phyloP scores from a whole-genome alignment of 140 eudicot species.

The Erigeron philadelphicus region DNA sequence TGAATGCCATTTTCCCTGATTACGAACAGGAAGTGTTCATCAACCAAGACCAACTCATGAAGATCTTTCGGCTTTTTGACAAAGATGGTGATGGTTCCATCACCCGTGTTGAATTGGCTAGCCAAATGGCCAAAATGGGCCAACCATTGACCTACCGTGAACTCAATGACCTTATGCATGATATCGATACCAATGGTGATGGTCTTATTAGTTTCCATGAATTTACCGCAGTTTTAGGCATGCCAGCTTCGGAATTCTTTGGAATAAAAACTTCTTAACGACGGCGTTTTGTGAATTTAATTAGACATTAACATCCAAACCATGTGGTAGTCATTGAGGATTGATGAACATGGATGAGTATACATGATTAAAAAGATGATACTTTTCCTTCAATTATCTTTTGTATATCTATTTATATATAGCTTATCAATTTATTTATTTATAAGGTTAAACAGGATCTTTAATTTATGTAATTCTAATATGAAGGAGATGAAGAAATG shows the following conservation, averaged over 20 bases:
- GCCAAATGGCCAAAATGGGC: conserved; percentile 45
- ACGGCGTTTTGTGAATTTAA: not conserved
- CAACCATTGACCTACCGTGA: conserved; percentile 58
- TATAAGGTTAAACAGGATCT: not conserved
- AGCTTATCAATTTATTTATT: not conserved
- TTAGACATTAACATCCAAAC: not conserved
- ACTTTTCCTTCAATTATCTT: not conserved
- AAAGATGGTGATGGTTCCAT: conserved; percentile 45
- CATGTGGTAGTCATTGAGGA: conserved; percentile 19
- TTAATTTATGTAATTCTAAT: conserved; percentile 2
- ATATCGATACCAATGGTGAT: conserved; percentile 65
- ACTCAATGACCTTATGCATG: conserved; percentile 57
- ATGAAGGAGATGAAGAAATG: conserved; percentile 27
- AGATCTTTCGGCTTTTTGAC: conserved; percentile 40
- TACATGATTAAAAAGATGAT: conserved; percentile 17
- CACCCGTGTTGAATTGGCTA: conserved; percentile 40
- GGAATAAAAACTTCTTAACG: conserved; percentile 16
- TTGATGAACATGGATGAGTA: conserved; percentile 20
- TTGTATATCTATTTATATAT: not conserved
- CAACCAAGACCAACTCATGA: conserved; percentile 62
- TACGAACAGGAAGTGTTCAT: conserved; percentile 40
- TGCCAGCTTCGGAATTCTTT: conserved; percentile 52
- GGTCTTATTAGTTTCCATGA: conserved; percentile 62
- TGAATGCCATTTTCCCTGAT: conserved; percentile 45
- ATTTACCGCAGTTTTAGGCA: conserved; percentile 48